phyloP scores from a whole-genome alignment of 2,329 filamentous ascomycete species.

The Alternaria infectoria region DNA sequence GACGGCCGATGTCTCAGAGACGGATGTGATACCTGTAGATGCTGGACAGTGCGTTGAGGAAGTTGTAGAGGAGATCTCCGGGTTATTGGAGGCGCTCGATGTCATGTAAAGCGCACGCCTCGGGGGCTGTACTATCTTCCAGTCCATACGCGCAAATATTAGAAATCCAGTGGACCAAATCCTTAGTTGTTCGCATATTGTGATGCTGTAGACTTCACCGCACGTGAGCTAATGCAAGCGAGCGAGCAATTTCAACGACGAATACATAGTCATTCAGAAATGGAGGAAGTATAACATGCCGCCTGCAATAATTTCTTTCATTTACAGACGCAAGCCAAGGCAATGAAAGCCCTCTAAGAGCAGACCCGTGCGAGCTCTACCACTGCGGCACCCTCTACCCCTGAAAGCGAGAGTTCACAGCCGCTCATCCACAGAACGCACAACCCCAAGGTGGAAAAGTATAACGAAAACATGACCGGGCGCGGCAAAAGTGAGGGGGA shows the following conservation, averaged over 20 bases:
- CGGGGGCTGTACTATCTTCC: not conserved
- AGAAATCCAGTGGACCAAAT: not conserved
- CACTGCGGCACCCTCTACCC: not conserved
- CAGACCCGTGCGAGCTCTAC: not conserved
- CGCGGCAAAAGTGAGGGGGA: not conserved
- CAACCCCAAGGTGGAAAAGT: not conserved
- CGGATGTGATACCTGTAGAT: conserved; percentile 46
- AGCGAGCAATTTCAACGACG: not conserved
- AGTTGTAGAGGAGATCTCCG: not conserved
- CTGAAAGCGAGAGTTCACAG: not conserved
- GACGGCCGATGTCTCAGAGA: conserved; percentile 33
- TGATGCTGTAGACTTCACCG: not conserved
- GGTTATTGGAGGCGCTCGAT: not conserved
- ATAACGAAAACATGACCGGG: not conserved
- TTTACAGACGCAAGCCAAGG: not conserved
- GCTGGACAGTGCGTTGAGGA: conserved; percentile 11
- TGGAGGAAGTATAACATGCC: not conserved
- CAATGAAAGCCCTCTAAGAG: not conserved
- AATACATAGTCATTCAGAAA: not conserved
- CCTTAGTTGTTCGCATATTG: not conserved
- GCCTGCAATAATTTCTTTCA: not conserved
- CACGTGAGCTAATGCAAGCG: not conserved
- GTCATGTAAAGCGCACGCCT: not conserved
- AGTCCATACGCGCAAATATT: not conserved
- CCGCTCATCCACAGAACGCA: not conserved